Evolutionary conservation across 768 basidiomycete genomes (phyloP).

Genomic region (Suillus tomentosus): DNA sequence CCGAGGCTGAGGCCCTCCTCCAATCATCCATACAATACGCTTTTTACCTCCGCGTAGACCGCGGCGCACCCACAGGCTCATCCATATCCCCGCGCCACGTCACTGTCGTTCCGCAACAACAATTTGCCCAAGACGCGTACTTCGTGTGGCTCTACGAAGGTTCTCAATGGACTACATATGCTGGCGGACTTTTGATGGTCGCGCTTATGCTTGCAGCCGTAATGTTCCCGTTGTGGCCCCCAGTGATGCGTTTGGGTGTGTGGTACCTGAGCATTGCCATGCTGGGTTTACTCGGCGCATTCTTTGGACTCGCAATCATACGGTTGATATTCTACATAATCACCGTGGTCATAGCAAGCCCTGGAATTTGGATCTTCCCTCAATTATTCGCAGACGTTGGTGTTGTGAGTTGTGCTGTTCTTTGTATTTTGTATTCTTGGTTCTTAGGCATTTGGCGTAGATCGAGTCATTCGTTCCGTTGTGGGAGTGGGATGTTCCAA

Average conservation of each 20-base stretch:
- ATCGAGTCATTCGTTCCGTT: constrained; percentile 96
- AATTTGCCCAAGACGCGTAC: constrained; percentile 78
- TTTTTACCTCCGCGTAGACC: constrained; percentile 92
- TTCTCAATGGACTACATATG: constrained; percentile 90
- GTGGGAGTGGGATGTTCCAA: constrained; percentile 94
- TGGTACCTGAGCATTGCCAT: constrained; percentile 93
- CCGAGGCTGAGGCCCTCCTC: constrained; percentile 71
- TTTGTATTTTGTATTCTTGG: not conserved
- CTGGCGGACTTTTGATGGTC: constrained; percentile 90
- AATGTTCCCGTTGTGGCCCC: constrained; percentile 99
- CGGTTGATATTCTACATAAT: constrained; percentile 92
- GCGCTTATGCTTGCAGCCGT: constrained; percentile 92
- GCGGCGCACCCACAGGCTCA: constrained; percentile 52
- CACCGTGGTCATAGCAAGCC: constrained; percentile 81
- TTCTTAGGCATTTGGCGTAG: constrained; percentile 41
- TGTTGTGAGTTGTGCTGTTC: constrained; percentile 69
- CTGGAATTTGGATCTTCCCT: constrained; percentile 99
- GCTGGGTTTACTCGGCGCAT: constrained; percentile 84
- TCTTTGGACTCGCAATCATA: constrained; percentile 89
- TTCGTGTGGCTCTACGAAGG: constrained; percentile 98
- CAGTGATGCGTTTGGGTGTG: constrained; percentile 87
- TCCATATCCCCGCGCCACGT: constrained; percentile 74
- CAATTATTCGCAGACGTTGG: constrained; percentile 97
- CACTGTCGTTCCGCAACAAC: constrained; percentile 73
- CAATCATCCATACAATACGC: constrained; percentile 75